phyloP scores from a whole-genome alignment of 2,329 filamentous ascomycete genomes.

The Curvularia spicifera region DNA sequence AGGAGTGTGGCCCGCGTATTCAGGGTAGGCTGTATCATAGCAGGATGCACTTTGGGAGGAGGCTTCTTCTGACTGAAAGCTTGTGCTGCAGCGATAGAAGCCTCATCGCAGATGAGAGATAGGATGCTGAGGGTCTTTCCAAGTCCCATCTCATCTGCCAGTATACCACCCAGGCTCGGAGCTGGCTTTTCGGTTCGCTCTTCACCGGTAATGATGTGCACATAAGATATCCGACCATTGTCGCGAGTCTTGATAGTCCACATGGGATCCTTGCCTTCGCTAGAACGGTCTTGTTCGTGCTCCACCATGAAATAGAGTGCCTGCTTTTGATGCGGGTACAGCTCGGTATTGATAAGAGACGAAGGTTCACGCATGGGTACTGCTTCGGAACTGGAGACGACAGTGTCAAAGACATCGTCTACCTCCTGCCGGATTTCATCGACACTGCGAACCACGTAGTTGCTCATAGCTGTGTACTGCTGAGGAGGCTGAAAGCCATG shows the following conservation, averaged over 20 bases:
- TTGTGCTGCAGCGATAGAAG: constrained; percentile 66
- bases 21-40: constrained; percentile 44
- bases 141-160: constrained; percentile 60
- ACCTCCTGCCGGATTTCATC: constrained; percentile 89
- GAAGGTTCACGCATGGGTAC: constrained; percentile 75
- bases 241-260: constrained; percentile 71
- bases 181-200: constrained; percentile 43
- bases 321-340: constrained; percentile 89
- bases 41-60: constrained; percentile 25
- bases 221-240: constrained; percentile 68
- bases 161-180: constrained; percentile 53
- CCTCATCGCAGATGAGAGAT: constrained; percentile 68
- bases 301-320: constrained; percentile 84
- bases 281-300: constrained; percentile 72
- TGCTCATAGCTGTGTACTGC: constrained; percentile 16
- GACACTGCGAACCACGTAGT: constrained; percentile 50
- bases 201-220: constrained; percentile 82
- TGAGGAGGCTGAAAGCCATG: constrained; percentile 21
- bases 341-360: constrained; percentile 65
- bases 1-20: constrained; percentile 84
- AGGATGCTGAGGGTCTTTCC: constrained; percentile 75
- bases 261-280: constrained; percentile 71
- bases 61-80: constrained; percentile 66
- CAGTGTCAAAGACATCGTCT: constrained; percentile 83
- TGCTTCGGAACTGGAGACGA: constrained; percentile 72